A percentile compares a stretch with the other conserved stretches of the same genome.
Conservation (phyloP, 192 early-diverging fungal species). For the Backusella morwellensis region DNA sequence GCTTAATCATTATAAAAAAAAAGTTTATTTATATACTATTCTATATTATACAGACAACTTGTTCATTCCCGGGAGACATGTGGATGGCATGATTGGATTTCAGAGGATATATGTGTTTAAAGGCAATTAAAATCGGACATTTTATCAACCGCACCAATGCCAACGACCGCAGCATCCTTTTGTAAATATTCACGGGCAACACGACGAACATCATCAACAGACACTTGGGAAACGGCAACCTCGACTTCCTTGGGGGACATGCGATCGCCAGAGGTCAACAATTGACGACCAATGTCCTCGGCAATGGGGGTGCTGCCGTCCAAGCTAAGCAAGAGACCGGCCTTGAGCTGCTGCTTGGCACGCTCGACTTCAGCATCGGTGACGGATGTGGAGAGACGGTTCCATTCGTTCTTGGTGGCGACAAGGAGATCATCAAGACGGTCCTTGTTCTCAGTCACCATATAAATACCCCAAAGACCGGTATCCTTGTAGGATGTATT, state of each 20-base stretch:
- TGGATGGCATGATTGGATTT: not conserved
- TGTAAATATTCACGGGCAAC: slow-evolving; percentile 87
- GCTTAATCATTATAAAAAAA: not conserved
- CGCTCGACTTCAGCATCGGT: slow-evolving; percentile 91
- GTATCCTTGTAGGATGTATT: slow-evolving; percentile 99
- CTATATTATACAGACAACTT: not conserved
- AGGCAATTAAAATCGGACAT: slow-evolving; percentile 84
- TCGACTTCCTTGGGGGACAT: slow-evolving; percentile 89
- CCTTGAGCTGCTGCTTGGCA: slow-evolving; percentile 99
- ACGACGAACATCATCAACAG: slow-evolving; percentile 82
- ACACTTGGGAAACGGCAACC: slow-evolving; percentile 78
- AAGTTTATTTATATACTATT: slow-evolving; percentile 2
- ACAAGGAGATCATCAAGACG: slow-evolving; percentile 85
- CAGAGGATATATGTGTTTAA: not conserved
- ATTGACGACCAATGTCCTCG: slow-evolving; percentile 97
- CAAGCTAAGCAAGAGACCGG: slow-evolving; percentile 82
- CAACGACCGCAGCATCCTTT: slow-evolving; percentile 73
- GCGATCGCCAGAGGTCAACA: slow-evolving; percentile 90
- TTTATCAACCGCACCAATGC: slow-evolving; percentile 86
- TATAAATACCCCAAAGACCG: slow-evolving; percentile 96
- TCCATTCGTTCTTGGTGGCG: slow-evolving; percentile 92
- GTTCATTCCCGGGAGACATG: not conserved
- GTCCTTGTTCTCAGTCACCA: slow-evolving; percentile 79
- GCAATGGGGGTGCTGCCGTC: slow-evolving; percentile 95
- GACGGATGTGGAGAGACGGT: slow-evolving; percentile 79